Conservation (phyloP, 495 filamentous ascomycete genomes). For the Xylaria flabelliformis region DNA sequence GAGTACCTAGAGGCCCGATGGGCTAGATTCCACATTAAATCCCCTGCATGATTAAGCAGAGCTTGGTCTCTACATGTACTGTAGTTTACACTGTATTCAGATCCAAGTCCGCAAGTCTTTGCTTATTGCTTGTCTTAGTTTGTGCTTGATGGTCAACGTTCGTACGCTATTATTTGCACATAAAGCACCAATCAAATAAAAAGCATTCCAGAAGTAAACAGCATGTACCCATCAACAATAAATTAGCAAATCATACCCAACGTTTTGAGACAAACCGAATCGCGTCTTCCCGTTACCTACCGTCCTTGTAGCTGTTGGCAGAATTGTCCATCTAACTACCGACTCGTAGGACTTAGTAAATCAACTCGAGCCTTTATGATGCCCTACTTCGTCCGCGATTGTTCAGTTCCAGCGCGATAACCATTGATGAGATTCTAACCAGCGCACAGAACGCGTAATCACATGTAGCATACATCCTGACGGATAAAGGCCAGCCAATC, state of each 20-base stretch:
- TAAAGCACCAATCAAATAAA: constrained; percentile 3
- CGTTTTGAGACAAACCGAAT: constrained; percentile 1
- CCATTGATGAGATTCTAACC: not conserved
- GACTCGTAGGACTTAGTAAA: too few species aligned
- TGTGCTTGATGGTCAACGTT: too few species aligned
- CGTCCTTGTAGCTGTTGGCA: too few species aligned
- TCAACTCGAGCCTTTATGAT: too few species aligned
- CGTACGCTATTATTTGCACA: too few species aligned
- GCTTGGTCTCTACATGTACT: not conserved
- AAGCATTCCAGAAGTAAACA: constrained; percentile 9
- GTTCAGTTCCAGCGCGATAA: not conserved
- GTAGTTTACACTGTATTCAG: not conserved
- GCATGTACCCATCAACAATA: constrained; percentile 8
- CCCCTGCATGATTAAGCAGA: not conserved
- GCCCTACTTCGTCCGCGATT: not conserved
- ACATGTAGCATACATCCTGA: not conserved
- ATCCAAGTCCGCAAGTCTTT: not conserved
- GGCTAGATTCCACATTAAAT: too few species aligned
- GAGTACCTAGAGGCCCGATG: not conserved
- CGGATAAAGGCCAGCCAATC: constrained; percentile 1
- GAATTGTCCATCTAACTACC: too few species aligned
- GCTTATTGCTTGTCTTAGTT: not conserved
- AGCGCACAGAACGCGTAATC: constrained; percentile 14
- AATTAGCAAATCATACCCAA: not conserved
- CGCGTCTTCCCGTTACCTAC: not conserved